Percentiles rank a stretch among this genome's conserved stretches.
phyloP scores from a whole-genome alignment of 1,284 basidiomycete genomes.

The Marasmius fiardii region DNA sequence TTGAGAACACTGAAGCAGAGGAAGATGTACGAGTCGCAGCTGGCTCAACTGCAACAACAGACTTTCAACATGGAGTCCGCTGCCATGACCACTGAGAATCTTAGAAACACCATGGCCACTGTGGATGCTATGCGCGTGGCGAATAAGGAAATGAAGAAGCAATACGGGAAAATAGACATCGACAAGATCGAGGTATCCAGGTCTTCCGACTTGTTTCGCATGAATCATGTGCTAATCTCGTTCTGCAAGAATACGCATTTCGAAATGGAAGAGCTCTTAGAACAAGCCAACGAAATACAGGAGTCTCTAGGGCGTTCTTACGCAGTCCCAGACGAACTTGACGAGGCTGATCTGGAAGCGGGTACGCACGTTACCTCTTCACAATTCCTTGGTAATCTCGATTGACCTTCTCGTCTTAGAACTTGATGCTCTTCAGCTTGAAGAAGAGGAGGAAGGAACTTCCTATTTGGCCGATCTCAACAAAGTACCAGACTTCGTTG shows the following conservation, averaged over 20 bases:
- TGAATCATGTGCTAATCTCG: neutral
- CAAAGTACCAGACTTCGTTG: slow-evolving; percentile 87
- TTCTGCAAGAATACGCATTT: slow-evolving; percentile 78
- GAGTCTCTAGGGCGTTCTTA: slow-evolving; percentile 93
- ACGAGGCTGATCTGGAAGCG: slow-evolving; percentile 96
- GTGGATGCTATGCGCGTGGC: slow-evolving; percentile 97
- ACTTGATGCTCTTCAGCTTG: slow-evolving; percentile 84
- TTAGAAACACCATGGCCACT: slow-evolving; percentile 99
- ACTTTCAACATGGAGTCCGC: slow-evolving; percentile 99
- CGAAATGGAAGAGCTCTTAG: slow-evolving; percentile 98
- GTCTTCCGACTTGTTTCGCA: slow-evolving; percentile 5
- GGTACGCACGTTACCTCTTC: slow-evolving; percentile 47
- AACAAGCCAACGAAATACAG: slow-evolving; percentile 98
- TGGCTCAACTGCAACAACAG: slow-evolving; percentile 91
- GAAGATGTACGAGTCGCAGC: slow-evolving; percentile 92
- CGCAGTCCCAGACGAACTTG: slow-evolving; percentile 95
- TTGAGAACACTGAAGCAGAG: slow-evolving; percentile 94
- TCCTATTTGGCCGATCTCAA: slow-evolving; percentile 85
- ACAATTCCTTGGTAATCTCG: neutral
- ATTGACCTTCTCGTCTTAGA: slow-evolving; percentile 43
- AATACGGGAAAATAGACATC: slow-evolving; percentile 97
- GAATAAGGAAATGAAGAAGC: slow-evolving; percentile 95
- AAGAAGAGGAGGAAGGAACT: slow-evolving; percentile 84
- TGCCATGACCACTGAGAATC: slow-evolving; percentile 92
- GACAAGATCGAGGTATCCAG: slow-evolving; percentile 92